phyloP scores from a whole-genome alignment of 768 basidiomycete genomes.

The Mycena metata region DNA sequence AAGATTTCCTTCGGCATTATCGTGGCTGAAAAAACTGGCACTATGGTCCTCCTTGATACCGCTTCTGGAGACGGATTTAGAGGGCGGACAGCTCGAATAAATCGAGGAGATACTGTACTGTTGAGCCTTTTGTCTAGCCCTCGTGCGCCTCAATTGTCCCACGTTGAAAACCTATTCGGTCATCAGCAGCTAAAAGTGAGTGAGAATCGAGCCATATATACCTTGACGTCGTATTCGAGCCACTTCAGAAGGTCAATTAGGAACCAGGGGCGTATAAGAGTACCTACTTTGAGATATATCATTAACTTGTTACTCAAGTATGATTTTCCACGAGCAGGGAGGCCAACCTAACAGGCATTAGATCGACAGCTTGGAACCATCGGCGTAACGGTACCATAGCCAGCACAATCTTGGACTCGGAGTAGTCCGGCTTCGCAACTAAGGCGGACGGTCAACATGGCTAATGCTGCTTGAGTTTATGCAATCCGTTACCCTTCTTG shows the following conservation, averaged over 20 bases:
- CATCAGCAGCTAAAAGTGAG: background rate
- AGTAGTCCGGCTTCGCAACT: constrained; percentile 98
- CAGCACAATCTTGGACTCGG: constrained; percentile 97
- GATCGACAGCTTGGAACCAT: background rate
- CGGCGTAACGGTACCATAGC: constrained; percentile 79
- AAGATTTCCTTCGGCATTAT: constrained; percentile 82
- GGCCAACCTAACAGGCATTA: constrained; percentile 76
- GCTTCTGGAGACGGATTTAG: constrained; percentile 58
- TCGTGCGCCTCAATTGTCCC: constrained; percentile 90
- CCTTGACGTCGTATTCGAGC: constrained; percentile 98
- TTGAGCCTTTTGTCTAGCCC: constrained; percentile 85
- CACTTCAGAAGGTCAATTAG: constrained; percentile 67
- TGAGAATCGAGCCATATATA: constrained; percentile 40
- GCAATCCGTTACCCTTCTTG: constrained; percentile 79
- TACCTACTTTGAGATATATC: constrained; percentile 90
- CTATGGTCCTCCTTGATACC: constrained; percentile 94
- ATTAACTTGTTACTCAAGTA: constrained; percentile 98
- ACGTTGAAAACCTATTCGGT: constrained; percentile 92
- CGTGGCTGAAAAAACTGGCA: constrained; percentile 89
- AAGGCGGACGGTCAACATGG: constrained; percentile 24
- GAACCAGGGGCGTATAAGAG: constrained; percentile 14
- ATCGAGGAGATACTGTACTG: constrained; percentile 59
- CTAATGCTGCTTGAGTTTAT: constrained; percentile 19
- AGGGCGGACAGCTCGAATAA: constrained; percentile 10
- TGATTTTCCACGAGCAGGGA: constrained; percentile 98